These are phyloP conservation scores for Podosphaera aphanis DNA, from an alignment of 2,329 filamentous ascomycete genomes.

Conservation along the genomic window DNA sequence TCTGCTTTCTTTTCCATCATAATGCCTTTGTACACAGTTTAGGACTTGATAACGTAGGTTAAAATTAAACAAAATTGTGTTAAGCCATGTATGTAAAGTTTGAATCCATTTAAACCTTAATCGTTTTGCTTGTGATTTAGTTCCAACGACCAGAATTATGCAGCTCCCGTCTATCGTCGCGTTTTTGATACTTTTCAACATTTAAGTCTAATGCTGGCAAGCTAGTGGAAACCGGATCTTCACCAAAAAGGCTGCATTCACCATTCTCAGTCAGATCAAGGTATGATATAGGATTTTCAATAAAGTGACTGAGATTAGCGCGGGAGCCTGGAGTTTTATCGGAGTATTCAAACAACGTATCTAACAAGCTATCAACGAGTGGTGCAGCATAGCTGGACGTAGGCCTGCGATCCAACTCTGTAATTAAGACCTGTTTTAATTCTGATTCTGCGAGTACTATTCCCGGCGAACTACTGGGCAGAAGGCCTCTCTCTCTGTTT, in stretches of 20 bases:
- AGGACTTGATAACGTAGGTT: no score
- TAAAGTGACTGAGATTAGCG: conserved; percentile 8
- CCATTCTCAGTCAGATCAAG: conserved; percentile 11
- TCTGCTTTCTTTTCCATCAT: no score
- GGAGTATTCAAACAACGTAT: conserved; percentile 10
- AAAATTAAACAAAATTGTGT: no score
- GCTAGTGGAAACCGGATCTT: conserved; percentile 6
- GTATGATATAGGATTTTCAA: conserved; percentile 6
- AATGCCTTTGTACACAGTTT: no score
- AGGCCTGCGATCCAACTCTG: conserved; percentile 10
- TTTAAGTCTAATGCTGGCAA: background rate
- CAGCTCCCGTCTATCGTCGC: background rate
- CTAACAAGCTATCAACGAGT: conserved; percentile 11
- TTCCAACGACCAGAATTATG: no score
- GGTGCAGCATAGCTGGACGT: conserved; percentile 8
- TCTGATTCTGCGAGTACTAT: conserved; percentile 3
- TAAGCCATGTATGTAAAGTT: no score
- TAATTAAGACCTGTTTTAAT: conserved; percentile 5
- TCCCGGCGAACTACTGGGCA: conserved; percentile 7
- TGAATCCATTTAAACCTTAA: no score
- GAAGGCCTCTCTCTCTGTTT: background rate
- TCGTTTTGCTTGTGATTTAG: no score
- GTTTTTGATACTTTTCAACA: background rate
- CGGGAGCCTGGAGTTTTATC: conserved; percentile 6
- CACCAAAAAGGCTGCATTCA: conserved; percentile 13